These are phyloP conservation scores for Linum usitatissimum DNA, from an alignment of 345 rosid genomes.

Conservation along the genomic window DNA sequence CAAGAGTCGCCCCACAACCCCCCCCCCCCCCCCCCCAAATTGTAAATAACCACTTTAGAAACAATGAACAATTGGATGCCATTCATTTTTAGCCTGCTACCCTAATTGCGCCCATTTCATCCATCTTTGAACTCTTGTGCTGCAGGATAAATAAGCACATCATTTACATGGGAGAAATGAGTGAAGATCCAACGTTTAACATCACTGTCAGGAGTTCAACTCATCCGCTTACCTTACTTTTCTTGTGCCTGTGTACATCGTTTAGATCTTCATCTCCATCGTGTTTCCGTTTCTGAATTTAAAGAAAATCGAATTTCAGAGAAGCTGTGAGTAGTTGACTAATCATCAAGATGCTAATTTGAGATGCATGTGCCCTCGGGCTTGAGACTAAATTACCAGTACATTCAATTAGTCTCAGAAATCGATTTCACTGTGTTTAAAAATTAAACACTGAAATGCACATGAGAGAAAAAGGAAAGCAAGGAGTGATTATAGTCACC, in stretches of 20 bases:
- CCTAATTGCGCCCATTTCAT: constrained; percentile 77
- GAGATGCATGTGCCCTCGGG: neutral
- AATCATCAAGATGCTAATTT: neutral
- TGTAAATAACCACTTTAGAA: constrained; percentile 31
- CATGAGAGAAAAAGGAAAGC: neutral
- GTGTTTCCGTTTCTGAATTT: constrained; percentile 87
- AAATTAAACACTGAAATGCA: neutral
- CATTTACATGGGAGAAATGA: constrained; percentile 8
- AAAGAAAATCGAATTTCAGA: neutral
- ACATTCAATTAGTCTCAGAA: too few species aligned
- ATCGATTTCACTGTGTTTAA: too few species aligned
- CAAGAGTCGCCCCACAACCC: constrained; percentile 33
- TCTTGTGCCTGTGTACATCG: constrained; percentile 77
- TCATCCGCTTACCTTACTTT: constrained; percentile 62
- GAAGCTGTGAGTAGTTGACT: neutral
- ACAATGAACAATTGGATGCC: constrained; percentile 17
- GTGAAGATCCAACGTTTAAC: neutral
- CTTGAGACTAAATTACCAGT: too few species aligned
- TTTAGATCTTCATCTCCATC: constrained; percentile 85
- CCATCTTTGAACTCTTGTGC: constrained; percentile 89
- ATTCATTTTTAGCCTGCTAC: constrained; percentile 60
- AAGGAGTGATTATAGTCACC: constrained; percentile 28
- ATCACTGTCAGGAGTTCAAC: neutral
- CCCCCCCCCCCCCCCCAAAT: constrained; percentile 47
- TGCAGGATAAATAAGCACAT: constrained; percentile 23